Base-by-base conservation (phyloP, 306 rosid genomes). In the Corylus avellana region DNA sequence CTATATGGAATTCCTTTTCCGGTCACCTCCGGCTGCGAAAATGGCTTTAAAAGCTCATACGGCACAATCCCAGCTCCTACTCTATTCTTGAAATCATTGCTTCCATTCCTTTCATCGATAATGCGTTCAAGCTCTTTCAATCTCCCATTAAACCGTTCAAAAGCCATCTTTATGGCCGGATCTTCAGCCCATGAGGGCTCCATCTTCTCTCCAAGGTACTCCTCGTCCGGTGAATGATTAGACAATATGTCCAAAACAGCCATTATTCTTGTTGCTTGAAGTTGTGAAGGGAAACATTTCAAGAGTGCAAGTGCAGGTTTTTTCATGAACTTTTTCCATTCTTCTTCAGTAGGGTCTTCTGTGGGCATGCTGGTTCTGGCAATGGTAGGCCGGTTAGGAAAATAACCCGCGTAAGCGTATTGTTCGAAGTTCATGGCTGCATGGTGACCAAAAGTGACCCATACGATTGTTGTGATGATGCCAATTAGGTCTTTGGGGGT, bases 401-500 rank as follows among this genome's bases (percentile, higher is more conserved):
- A 93, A 58, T 91, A 93, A 9, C 94, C 96, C 0, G 84, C 93
- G 37, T 85, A 91, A 46, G 66, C 32, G 27, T 93, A 89, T 53
- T 93, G 98, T 0, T 94, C 94, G 49, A 93, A 93, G 89, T 93
- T 93, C 3, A 88, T 96, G 4, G 96, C 91, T 8, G 97, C 96
- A 66, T 93, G 96, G 78, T 91, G 91, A 2, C 94, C 97, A 0
- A 94, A 88, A 72, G 96, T 70, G 1, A 89, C 89, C 96, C 97
- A 93, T 29, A 82, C 78, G 56, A 91, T 91, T 67, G 77, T 89
- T 3, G 73, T 76, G 29, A 91, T 29, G 32, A 29, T 29, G 69
- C 61, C 69, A 12, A 89, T 88, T 9, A 91, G 91, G 77, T 92
- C 91, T 79, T 89, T 9, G 0, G 85, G 79, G 10, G 91, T 92